Conservation (phyloP, 1,139 yeast species). For the Magnusiomyces suaveolens region DNA sequence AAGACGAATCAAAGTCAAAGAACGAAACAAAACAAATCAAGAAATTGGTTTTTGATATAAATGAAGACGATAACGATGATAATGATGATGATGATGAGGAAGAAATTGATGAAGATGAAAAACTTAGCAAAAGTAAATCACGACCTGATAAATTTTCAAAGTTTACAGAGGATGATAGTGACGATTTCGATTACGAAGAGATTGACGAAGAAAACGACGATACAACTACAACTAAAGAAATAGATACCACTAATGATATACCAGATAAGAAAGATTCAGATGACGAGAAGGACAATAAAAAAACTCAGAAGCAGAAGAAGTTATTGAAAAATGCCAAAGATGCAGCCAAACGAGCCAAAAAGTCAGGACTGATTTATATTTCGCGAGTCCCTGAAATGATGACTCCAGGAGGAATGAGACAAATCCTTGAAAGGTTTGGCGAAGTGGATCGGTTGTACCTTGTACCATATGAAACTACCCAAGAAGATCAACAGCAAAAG, state of each 20-base stretch:
- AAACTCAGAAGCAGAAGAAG: constrained; percentile 21
- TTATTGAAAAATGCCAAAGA: constrained; percentile 27
- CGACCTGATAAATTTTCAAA: too few relatives aligned
- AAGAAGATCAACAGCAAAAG: constrained; percentile 61
- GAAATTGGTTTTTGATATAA: not conserved
- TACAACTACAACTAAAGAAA: not conserved
- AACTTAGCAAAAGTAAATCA: too few relatives aligned
- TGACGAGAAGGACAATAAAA: not conserved
- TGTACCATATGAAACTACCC: constrained; percentile 62
- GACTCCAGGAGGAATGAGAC: constrained; percentile 88
- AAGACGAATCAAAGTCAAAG: not conserved
- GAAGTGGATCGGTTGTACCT: constrained; percentile 74
- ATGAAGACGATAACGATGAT: constrained; percentile 4
- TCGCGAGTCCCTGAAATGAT: constrained; percentile 92
- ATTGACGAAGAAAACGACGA: constrained; percentile 11
- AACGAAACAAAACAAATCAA: not conserved
- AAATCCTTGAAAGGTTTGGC: constrained; percentile 73
- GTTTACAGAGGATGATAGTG: constrained; percentile 9
- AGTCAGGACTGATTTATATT: constrained; percentile 83
- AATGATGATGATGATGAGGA: constrained; percentile 2
- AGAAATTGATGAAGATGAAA: constrained; percentile 6
- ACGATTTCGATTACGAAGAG: constrained; percentile 12
- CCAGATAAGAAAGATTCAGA: not conserved
- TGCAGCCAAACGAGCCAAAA: constrained; percentile 39
- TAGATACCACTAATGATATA: not conserved